Percentiles rank a stretch among this genome's conserved stretches.
phyloP scores from a whole-genome alignment of 352 stramenopile species.

The Pythium scleroteichum region DNA sequence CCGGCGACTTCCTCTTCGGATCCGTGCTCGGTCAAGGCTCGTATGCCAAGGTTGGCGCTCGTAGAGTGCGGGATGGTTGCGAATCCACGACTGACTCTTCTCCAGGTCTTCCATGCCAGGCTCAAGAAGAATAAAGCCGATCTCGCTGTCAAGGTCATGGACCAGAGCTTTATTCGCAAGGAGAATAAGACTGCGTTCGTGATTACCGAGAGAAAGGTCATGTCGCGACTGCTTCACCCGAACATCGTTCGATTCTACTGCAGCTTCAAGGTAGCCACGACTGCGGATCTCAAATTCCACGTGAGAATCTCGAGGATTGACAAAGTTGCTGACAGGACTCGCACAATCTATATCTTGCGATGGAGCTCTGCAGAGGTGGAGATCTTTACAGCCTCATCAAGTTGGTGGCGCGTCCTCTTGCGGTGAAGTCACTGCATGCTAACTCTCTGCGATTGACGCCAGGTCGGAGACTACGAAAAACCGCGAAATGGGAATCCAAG shows the following conservation, averaged over 20 bases:
- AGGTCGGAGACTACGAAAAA: slow-evolving; percentile 44
- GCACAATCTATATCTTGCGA: slow-evolving; percentile 88
- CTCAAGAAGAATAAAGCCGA: slow-evolving; percentile 80
- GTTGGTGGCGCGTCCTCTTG: slow-evolving; percentile 32
- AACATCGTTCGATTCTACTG: slow-evolving; percentile 91
- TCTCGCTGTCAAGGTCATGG: slow-evolving; percentile 92
- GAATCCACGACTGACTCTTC: background rate
- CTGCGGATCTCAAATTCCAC: slow-evolving; percentile 1
- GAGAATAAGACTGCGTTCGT: slow-evolving; percentile 92
- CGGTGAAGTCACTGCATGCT: background rate
- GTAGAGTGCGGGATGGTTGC: background rate
- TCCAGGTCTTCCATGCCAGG: slow-evolving; percentile 84
- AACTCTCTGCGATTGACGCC: slow-evolving; percentile 8
- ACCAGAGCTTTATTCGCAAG: slow-evolving; percentile 89
- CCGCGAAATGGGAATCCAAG: slow-evolving; percentile 44
- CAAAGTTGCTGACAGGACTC: slow-evolving; percentile 47
- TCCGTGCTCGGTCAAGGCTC: slow-evolving; percentile 85
- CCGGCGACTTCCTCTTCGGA: slow-evolving; percentile 86
- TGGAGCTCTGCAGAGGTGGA: slow-evolving; percentile 84
- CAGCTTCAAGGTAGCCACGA: slow-evolving; percentile 73
- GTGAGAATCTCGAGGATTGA: background rate
- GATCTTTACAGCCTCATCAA: slow-evolving; percentile 82
- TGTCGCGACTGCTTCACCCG: slow-evolving; percentile 84
- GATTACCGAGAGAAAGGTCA: slow-evolving; percentile 89
- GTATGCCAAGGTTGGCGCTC: slow-evolving; percentile 73